phyloP scores from a whole-genome alignment of 139 green algal genomes.

The Tetraselmis striata region DNA sequence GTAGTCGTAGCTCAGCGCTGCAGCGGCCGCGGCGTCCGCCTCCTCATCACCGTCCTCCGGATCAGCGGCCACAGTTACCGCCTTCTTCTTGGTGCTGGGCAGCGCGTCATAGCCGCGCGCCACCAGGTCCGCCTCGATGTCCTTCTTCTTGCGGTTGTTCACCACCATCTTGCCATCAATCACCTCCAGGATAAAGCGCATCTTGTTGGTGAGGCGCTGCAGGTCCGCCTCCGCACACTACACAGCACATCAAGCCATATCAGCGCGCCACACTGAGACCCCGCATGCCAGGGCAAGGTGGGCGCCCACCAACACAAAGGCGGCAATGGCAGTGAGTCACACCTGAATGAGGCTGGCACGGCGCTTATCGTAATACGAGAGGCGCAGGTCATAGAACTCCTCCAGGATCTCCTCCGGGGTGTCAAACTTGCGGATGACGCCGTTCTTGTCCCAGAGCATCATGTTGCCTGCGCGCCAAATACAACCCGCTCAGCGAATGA shows the following conservation, averaged over 20 bases:
- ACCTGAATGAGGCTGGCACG: conserved; percentile 37
- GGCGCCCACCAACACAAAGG: conserved; percentile 16
- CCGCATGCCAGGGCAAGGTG: neutral
- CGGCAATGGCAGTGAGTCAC: neutral
- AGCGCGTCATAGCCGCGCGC: conserved; percentile 68
- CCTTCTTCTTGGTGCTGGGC: conserved; percentile 30
- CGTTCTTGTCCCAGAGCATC: conserved; percentile 89
- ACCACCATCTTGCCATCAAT: conserved; percentile 75
- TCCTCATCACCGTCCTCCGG: conserved; percentile 28
- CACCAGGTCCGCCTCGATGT: conserved; percentile 81
- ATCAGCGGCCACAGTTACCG: neutral
- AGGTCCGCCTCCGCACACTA: conserved; percentile 68
- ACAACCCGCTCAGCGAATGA: no score
- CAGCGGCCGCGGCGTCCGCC: conserved; percentile 10
- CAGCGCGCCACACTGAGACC: neutral
- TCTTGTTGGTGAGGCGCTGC: conserved; percentile 73
- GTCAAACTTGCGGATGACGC: conserved; percentile 85
- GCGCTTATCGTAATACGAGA: conserved; percentile 82
- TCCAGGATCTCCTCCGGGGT: conserved; percentile 78
- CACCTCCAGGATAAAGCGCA: conserved; percentile 92
- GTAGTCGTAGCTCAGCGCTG: conserved; percentile 81
- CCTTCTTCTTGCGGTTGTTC: conserved; percentile 73
- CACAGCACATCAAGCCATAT: no score
- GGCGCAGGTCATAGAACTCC: conserved; percentile 84
- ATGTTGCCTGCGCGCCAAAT: conserved; percentile 79